Base-by-base conservation (phyloP, 371 early-diverging fungal genomes). In the Mucor lusitanicus region DNA sequence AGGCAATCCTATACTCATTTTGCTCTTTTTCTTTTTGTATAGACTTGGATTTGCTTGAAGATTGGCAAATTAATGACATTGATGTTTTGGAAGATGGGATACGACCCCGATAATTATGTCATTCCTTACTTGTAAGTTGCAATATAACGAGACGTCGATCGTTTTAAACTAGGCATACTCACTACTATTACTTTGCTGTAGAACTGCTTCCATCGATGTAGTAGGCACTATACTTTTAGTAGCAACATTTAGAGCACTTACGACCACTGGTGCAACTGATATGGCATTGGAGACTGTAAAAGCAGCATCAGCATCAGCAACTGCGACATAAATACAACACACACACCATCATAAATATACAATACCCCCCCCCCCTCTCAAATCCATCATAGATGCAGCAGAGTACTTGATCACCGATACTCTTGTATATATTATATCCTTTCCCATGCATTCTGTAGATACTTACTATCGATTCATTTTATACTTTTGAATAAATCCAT, bases 31-130 rank as follows among this genome's bases (percentile, higher is more conserved):
- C 40, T 19, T 33, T 48, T 12, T 30, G 30, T 28, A 19, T 71
- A 82, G 79, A 80, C 80, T 12, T 83, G 74, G 72, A 69, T 77
- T 17, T 74, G 77, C 15, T 58, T 83, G 15, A 78, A 74, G 37
- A 66, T 91, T 48, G 89, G 85, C n/a, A 82, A 82, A 54, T 67
- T 57, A 63, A 84, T 87, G 74, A 84, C 88, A 0, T 59, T 72
- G 7, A 23, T 64, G 13, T 83, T 91, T 54, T 94, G 95, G 95
- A 66, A 75, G 35, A 70, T 80, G 56, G 86, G 88, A 1, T 88
- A 90, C 60, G 94, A 94, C 60, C 94, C 94, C 25, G 93, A 94
- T 63, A 91, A 91, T 72, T 92, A 91, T 78, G 90, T 90, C 6
- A 81, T 93, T 64, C 92, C 95, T n/a, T 85, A 91, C 42, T 70